Evolutionary conservation across 306 rosid genomes (phyloP).

Genomic region (Cucurbita pepo): DNA sequence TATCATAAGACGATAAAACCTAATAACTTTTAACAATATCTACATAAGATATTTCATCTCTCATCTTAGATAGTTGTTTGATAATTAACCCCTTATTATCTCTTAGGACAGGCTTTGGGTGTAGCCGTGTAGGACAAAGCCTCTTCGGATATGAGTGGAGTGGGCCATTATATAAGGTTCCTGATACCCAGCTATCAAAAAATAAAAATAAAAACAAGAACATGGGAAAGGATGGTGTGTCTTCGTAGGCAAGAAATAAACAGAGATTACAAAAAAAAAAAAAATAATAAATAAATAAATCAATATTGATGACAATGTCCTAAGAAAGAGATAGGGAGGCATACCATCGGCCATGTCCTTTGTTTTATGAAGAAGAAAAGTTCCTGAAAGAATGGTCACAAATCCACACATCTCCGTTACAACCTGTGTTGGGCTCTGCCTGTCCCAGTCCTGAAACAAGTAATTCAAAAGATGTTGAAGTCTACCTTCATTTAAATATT

Average conservation of each 20-base stretch:
- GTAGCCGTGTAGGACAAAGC: background rate
- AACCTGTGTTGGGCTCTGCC: constrained; percentile 99
- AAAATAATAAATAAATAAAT: no score
- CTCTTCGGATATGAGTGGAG: background rate
- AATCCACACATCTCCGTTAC: constrained; percentile 94
- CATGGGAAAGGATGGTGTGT: background rate
- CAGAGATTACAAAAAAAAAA: background rate
- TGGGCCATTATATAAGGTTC: background rate
- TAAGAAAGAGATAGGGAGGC: background rate
- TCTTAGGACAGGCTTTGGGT: background rate
- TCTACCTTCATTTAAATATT: background rate
- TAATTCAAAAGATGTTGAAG: constrained; percentile 9
- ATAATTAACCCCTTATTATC: background rate
- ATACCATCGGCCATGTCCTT: constrained; percentile 95
- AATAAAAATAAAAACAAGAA: background rate
- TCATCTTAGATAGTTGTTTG: no score
- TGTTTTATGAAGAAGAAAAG: constrained; percentile 98
- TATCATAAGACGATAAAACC: no score
- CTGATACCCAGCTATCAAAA: background rate
- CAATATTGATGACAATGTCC: background rate
- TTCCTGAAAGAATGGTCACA: constrained; percentile 97
- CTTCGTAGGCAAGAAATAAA: background rate
- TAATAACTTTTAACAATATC: no score
- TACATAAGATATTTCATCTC: no score
- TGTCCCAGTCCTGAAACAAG: constrained; percentile 90